Conservation (phyloP, 306 rosid species). For the Notholithocarpus densiflorus region DNA sequence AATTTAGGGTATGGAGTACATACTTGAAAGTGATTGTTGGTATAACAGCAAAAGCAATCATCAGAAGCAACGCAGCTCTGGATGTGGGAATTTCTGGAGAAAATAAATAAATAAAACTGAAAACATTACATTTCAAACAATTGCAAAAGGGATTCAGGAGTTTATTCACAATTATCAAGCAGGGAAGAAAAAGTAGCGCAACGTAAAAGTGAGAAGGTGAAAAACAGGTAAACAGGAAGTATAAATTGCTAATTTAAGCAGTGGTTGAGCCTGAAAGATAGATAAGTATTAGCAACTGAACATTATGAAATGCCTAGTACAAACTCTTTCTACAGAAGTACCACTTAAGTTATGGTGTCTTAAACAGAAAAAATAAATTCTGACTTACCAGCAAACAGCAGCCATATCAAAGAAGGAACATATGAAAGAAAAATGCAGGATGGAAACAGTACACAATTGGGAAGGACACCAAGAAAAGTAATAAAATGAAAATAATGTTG, state of each 20-base stretch:
- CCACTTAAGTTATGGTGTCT: neutral
- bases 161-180: neutral
- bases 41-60: constrained; percentile 72
- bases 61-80: constrained; percentile 45
- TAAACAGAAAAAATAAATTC: neutral
- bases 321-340: neutral
- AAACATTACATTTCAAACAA: constrained; percentile 10
- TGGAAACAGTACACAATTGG: neutral
- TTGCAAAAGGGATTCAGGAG: neutral
- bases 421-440: neutral
- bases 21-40: constrained; percentile 83
- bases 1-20: constrained; percentile 21
- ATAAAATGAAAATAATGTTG: no score
- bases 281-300: neutral
- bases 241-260: neutral
- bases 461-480: neutral
- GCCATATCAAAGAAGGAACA: neutral
- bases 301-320: neutral
- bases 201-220: neutral
- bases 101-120: constrained; percentile 15
- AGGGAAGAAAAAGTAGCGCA: neutral
- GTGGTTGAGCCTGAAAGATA: neutral
- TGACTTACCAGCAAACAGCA: neutral
- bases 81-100: constrained; percentile 57
- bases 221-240: neutral